Evolutionary conservation across 768 basidiomycete species (phyloP).

Genomic region (Amanita jacksonii): DNA sequence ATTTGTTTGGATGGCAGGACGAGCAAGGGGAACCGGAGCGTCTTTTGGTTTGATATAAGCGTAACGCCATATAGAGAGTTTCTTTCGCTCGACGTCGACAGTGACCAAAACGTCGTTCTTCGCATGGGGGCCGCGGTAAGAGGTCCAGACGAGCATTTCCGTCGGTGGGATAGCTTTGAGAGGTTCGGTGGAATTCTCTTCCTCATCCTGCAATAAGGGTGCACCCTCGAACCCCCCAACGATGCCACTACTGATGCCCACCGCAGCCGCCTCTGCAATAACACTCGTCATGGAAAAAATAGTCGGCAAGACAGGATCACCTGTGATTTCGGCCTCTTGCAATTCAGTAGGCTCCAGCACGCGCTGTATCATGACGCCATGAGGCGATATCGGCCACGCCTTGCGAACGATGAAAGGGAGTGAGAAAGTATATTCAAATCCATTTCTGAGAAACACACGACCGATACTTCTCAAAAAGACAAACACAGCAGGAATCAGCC

Average conservation of each 20-base stretch:
- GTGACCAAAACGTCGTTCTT: conserved; percentile 47
- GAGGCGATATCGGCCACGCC: conserved; percentile 72
- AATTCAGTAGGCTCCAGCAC: conserved; percentile 59
- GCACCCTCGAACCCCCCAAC: conserved; percentile 31
- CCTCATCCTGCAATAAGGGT: conserved; percentile 41
- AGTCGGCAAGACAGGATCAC: conserved; percentile 65
- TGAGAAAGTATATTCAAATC: conserved; percentile 66
- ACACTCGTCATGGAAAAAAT: conserved; percentile 73
- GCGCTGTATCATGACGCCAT: conserved; percentile 74
- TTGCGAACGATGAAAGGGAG: conserved; percentile 72
- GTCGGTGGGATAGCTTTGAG: conserved; percentile 48
- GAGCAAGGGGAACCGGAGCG: conserved; percentile 31
- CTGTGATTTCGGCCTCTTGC: conserved; percentile 53
- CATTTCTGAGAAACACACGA: conserved; percentile 62
- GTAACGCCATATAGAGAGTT: conserved; percentile 66
- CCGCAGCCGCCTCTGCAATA: conserved; percentile 62
- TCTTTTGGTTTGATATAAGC: conserved; percentile 54
- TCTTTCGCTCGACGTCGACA: conserved; percentile 40
- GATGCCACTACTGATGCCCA: conserved; percentile 60
- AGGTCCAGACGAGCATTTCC: conserved; percentile 56
- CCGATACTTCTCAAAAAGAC: conserved; percentile 71
- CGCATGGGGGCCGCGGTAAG: conserved; percentile 31
- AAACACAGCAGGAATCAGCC: conserved; percentile 53
- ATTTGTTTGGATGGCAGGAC: conserved; percentile 1
- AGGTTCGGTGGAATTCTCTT: conserved; percentile 39